Evolutionary conservation across 1,139 yeast genomes (phyloP).

Genomic region (Meyerozyma sp.): DNA sequence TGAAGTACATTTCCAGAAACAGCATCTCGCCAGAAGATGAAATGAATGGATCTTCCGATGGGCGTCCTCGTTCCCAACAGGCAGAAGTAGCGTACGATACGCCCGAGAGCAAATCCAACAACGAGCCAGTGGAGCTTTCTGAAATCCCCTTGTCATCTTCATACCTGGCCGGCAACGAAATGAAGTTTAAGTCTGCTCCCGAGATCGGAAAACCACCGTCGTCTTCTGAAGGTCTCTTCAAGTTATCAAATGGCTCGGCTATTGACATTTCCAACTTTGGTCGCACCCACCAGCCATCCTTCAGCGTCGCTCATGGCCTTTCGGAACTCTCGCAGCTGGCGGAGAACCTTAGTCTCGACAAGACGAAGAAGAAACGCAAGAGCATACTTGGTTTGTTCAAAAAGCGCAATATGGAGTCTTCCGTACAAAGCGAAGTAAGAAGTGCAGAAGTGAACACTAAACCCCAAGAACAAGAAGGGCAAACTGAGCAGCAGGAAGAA

Average conservation of each 20-base stretch:
- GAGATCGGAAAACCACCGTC: not conserved
- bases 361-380: slow-evolving; percentile 11
- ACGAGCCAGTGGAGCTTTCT: not conserved
- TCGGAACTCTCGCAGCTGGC: slow-evolving; percentile 8
- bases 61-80: not conserved
- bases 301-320: slow-evolving; percentile 13
- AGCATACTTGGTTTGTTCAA: slow-evolving; percentile 23
- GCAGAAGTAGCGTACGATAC: not conserved
- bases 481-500: not conserved
- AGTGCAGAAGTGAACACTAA: not conserved
- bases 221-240: slow-evolving; percentile 13
- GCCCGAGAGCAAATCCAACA: not conserved
- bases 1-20: slow-evolving; percentile 1
- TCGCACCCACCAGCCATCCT: slow-evolving; percentile 36
- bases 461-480: not conserved
- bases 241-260: slow-evolving; percentile 34
- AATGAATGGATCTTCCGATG: not conserved
- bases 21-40: slow-evolving; percentile 2
- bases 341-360: slow-evolving; percentile 2
- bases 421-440: not conserved
- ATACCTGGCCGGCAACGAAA: slow-evolving; percentile 6
- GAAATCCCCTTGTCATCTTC: not conserved
- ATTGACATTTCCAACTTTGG: slow-evolving; percentile 41
- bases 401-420: slow-evolving; percentile 6
- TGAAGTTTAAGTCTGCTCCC: slow-evolving; percentile 5